phyloP scores from a whole-genome alignment of 306 rosid genomes.

The Trifolium repens region DNA sequence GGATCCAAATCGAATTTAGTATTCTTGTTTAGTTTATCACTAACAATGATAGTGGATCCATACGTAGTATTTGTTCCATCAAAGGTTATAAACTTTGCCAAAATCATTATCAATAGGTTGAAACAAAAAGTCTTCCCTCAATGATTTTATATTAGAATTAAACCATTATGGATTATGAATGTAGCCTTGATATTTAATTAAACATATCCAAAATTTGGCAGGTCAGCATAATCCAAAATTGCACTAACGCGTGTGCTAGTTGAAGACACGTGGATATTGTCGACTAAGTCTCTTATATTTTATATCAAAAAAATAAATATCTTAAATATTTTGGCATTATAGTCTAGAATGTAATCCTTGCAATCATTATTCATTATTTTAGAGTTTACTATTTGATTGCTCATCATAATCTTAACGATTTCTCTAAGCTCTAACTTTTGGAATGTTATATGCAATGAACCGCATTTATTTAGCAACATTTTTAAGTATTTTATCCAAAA shows the following conservation, averaged over 20 bases:
- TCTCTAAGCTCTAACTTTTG: background rate
- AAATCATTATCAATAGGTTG: slow-evolving; percentile 45
- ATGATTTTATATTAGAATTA: slow-evolving; percentile 34
- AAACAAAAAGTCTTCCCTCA: slow-evolving; percentile 37
- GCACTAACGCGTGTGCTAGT: slow-evolving; percentile 3
- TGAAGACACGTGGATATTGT: slow-evolving; percentile 33
- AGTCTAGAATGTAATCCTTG: slow-evolving; percentile 14
- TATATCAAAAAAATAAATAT: background rate
- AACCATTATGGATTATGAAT: slow-evolving; percentile 12
- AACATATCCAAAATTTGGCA: slow-evolving; percentile 22
- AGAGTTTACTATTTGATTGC: slow-evolving; percentile 14
- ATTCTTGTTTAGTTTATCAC: slow-evolving; percentile 32
- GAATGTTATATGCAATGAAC: background rate
- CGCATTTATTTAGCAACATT: background rate
- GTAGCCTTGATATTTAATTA: slow-evolving; percentile 25
- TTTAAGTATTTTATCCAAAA: too few relatives aligned
- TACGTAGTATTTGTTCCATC: slow-evolving; percentile 30
- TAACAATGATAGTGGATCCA: slow-evolving; percentile 31
- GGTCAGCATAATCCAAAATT: slow-evolving; percentile 3
- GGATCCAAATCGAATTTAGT: too few relatives aligned
- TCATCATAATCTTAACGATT: slow-evolving; percentile 10
- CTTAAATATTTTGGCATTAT: background rate
- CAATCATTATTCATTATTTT: slow-evolving; percentile 1
- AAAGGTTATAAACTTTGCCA: slow-evolving; percentile 36
- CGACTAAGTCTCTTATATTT: slow-evolving; percentile 1